Evolutionary conservation across 345 rosid species (phyloP), one percentile per base, ranked within the genome.

Genomic region (Moricandia arvensis): DNA sequence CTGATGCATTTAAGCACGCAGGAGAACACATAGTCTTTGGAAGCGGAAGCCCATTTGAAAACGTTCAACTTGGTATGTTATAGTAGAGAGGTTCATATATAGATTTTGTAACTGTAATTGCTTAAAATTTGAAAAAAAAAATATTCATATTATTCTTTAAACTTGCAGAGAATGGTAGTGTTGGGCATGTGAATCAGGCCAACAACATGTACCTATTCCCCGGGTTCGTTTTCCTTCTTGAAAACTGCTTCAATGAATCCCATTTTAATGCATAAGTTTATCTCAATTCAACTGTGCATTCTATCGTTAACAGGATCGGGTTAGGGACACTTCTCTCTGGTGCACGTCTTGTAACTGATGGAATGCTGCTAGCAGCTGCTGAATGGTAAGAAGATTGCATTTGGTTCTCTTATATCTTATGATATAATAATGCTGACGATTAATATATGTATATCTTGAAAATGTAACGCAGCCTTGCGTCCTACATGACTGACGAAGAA

Each of bases 161-260:
- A 31, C 73, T 80, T 82, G 80, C 82, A 95, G 98, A 93, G 59
- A 92, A 89, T 62, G 97, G 99, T 60, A 89, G 80, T 80, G 82
- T 87, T 21, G 97, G 99, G 45, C 89, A 89, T 83, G 99, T 88
- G 76, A 95, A 95, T 85, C 99, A 95, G 79, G 98, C 98, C 73
- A 95, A 95, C 82, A 95, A 95, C 82, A 92, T 95, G 98, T 95
- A 95, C 83, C 87, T 95, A 69, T 95, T 95, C 84, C 99, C 99
- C 0, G 99, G 99, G 97, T 95, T 62, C 49, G 97, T 77, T 35
- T 75, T 81, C 58, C 24, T 45, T 53, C 74, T 62, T 66, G 33
- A 13, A 66, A 71, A 71, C 82, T 33, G 47, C 3, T 73, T 61
- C 8, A 31, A 3, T 62, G 6, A 6, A 8, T 34, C 47, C 33